These are phyloP conservation scores for Buddleja alternifolia DNA, from an alignment of 257 asterid genomes.

Conservation along the genomic window DNA sequence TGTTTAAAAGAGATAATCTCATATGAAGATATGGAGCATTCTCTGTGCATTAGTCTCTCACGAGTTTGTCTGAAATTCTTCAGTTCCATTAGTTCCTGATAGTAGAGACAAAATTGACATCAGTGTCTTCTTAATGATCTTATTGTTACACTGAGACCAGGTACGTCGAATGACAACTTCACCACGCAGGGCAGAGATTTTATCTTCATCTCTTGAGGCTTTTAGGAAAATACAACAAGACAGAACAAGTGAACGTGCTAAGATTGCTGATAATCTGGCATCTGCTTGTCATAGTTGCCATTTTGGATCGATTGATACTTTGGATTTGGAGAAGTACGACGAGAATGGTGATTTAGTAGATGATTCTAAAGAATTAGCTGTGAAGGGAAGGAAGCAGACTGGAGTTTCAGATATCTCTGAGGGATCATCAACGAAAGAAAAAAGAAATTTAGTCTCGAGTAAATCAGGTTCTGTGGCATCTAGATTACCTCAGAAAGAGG, in stretches of 20 bases:
- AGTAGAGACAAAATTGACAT: slow-evolving; percentile 12
- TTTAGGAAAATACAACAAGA: slow-evolving; percentile 90
- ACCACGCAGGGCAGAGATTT: slow-evolving; percentile 95
- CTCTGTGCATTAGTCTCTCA: slow-evolving; percentile 20
- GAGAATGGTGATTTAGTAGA: slow-evolving; percentile 40
- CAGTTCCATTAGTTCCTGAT: slow-evolving; percentile 15
- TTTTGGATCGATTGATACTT: slow-evolving; percentile 40
- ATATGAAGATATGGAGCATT: slow-evolving; percentile 20
- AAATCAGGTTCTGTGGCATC: slow-evolving; percentile 53
- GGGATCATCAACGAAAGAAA: slow-evolving; percentile 53
- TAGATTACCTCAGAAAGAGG: slow-evolving; percentile 55
- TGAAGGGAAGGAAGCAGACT: slow-evolving; percentile 43
- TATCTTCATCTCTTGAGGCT: slow-evolving; percentile 97
- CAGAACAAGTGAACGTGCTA: slow-evolving; percentile 56
- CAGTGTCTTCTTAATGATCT: slow-evolving; percentile 28
- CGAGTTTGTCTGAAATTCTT: slow-evolving; percentile 23
- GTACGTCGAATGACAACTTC: slow-evolving; percentile 99
- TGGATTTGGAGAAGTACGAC: slow-evolving; percentile 42
- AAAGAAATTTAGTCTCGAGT: slow-evolving; percentile 46
- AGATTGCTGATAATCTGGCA: slow-evolving; percentile 39
- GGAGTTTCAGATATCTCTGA: slow-evolving; percentile 48
- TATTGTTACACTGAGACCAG: slow-evolving; percentile 47
- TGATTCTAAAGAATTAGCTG: slow-evolving; percentile 43
- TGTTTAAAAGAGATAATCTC: slow-evolving; percentile 8
- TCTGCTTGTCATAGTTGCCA: slow-evolving; percentile 48